phyloP scores from a whole-genome alignment of 2,329 filamentous ascomycete genomes.

The Pyrenochaeta sp. region DNA sequence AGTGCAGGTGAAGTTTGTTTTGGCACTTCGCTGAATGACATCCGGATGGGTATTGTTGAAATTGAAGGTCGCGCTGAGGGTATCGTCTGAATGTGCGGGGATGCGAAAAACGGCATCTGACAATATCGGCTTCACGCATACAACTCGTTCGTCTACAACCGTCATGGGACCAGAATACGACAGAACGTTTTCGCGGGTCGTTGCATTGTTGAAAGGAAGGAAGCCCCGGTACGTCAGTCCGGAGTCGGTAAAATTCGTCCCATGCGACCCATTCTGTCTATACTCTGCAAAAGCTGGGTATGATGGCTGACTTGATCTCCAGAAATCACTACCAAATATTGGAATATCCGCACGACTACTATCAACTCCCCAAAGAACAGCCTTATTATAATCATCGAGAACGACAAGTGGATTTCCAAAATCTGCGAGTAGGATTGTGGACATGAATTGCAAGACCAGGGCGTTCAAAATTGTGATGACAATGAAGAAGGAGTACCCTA shows the following conservation, averaged over 20 bases:
- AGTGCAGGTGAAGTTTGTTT: background rate
- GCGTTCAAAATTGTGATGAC: conserved; percentile 1
- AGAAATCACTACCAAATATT: background rate
- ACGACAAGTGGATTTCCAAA: background rate
- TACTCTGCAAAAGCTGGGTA: background rate
- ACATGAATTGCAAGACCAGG: background rate
- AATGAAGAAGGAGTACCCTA: background rate
- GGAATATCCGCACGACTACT: too few species aligned
- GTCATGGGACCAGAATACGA: background rate
- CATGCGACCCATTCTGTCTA: background rate
- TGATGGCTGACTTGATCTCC: background rate
- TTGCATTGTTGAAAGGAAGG: background rate
- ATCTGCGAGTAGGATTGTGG: conserved; percentile 1
- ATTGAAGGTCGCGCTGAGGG: background rate
- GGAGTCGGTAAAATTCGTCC: background rate
- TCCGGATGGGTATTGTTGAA: background rate
- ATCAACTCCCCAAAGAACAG: background rate
- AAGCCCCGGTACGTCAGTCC: background rate
- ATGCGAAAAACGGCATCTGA: too few species aligned
- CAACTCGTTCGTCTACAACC: background rate
- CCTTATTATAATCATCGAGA: background rate
- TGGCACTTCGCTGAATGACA: background rate
- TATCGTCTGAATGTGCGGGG: background rate
- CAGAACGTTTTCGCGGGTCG: background rate
- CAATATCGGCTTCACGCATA: background rate